Base-by-base conservation (phyloP, 108 stramenopile species). In the Schizochytrium sp. region DNA sequence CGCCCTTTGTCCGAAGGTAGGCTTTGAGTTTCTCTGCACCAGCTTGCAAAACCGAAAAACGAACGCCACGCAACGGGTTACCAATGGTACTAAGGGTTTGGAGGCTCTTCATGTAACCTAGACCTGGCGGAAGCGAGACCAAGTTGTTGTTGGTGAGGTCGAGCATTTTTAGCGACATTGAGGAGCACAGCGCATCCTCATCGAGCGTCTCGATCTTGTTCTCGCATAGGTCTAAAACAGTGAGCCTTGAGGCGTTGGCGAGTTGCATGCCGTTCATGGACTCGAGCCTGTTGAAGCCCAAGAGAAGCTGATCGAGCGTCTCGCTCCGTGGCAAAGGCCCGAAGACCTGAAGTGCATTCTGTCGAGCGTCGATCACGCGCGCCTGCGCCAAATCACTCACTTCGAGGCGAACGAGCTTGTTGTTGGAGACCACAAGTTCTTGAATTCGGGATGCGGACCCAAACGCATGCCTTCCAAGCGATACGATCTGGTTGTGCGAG, bases 21-120 rank as follows among this genome's bases (percentile, higher is more conserved):
- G 76, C 76, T 1, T 83, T 83, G 48, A 83, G 76, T 23, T 83
- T 83, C 76, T 83, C 76, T n/a, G 76, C 28, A 16, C 76, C 76
- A 12, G 76, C 12, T 23, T 83, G 76, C 76, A 83, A 53, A 18
- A 83, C 28, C 1, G 76, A 83, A 53, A 53, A 47, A 6, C 76
- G 76, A 28, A 83, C 48, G 45, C 76, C 76, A 45, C 76, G 44
- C 19, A 83, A 34, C 12, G 76, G 76, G 51, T 83, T 83, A 16
- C 76, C 76, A 25, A 83, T 53, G 45, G 5, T 5, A 53, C 19
- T 53, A 16, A 83, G 51, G 12, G 43, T 45, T 45, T 83, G 76
- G 10, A 83, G 45, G 4, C 48, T 53, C 6, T 12, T 2, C 48
- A 83, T 83, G 51, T 83, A 83, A 12, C 76, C 76, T 12, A 83